Evolutionary conservation across 768 basidiomycete genomes (phyloP).

Genomic region (Clavaria fumosa): DNA sequence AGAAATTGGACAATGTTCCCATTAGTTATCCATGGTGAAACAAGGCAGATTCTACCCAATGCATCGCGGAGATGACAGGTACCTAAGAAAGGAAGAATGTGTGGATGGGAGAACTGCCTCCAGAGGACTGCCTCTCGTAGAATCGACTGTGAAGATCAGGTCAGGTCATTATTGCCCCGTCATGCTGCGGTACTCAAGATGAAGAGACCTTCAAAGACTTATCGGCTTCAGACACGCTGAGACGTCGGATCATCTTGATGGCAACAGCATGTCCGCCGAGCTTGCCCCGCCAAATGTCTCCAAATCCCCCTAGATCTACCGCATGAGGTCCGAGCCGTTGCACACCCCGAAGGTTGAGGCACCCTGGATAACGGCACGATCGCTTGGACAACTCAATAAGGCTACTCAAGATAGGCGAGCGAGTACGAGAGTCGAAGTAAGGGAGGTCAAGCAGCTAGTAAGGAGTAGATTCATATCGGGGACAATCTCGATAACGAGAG

Average conservation of each 20-base stretch:
- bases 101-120: constrained; percentile 16
- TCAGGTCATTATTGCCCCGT: not conserved
- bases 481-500: not conserved
- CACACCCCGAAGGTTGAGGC: not conserved
- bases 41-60: constrained; percentile 20
- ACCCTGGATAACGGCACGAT: not conserved
- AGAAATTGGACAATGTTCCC: constrained; percentile 20
- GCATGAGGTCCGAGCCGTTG: not conserved
- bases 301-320: not conserved
- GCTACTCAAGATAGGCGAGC: not conserved
- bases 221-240: too few relatives aligned
- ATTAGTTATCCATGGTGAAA: constrained; percentile 27
- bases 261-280: not conserved
- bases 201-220: not conserved
- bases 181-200: not conserved
- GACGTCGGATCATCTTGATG: not conserved
- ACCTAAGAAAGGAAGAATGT: constrained; percentile 25
- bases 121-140: constrained; percentile 18
- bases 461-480: not conserved
- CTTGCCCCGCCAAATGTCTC: not conserved
- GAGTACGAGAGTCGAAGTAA: not conserved
- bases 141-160: constrained; percentile 11
- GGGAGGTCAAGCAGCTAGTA: not conserved
- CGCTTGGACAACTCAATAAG: not conserved
- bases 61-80: constrained; percentile 17